A percentile compares a stretch with the other conserved stretches of the same genome.
These are phyloP conservation scores for Blastomyces silverae DNA, from an alignment of 2,329 filamentous ascomycete genomes.

Conservation along the genomic window DNA sequence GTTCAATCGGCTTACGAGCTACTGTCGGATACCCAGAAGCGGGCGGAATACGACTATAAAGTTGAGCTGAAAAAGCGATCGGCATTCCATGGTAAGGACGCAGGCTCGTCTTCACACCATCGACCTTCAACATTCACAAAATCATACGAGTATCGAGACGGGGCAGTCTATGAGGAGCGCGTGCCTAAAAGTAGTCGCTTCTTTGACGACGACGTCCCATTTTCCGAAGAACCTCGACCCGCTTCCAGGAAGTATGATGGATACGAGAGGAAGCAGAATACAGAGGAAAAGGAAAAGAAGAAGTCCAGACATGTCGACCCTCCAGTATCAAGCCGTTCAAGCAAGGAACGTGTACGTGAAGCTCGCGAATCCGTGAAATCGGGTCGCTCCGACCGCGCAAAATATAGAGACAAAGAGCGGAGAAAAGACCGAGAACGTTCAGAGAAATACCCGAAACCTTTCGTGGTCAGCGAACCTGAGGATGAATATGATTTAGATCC, in stretches of 20 bases:
- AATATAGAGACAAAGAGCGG: constrained; percentile 40
- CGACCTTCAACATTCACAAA: constrained; percentile 24
- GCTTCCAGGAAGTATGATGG: constrained; percentile 39
- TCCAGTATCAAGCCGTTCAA: constrained; percentile 21
- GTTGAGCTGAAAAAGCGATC: constrained; percentile 56
- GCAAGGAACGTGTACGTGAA: constrained; percentile 27
- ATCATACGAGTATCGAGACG: constrained; percentile 38
- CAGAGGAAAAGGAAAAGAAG: constrained; percentile 37
- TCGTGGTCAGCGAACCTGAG: constrained; percentile 27
- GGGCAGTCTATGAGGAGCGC: constrained; percentile 41
- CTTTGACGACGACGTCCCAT: constrained; percentile 36
- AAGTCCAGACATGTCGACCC: constrained; percentile 29
- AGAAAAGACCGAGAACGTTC: constrained; percentile 31
- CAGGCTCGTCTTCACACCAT: constrained; percentile 23
- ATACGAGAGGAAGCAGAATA: constrained; percentile 30
- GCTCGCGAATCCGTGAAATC: constrained; percentile 30
- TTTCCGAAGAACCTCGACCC: constrained; percentile 34
- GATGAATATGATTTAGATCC: constrained; percentile 31
- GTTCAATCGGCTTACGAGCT: constrained; percentile 92
- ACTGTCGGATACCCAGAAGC: constrained; percentile 67
- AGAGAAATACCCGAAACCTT: constrained; percentile 35
- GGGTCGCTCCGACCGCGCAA: constrained; percentile 33
- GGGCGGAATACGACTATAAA: constrained; percentile 70
- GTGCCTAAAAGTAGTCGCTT: constrained; percentile 32
- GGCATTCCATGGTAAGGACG: constrained; percentile 41